phyloP scores from a whole-genome alignment of 345 rosid species.

The Corymbia maculata region DNA sequence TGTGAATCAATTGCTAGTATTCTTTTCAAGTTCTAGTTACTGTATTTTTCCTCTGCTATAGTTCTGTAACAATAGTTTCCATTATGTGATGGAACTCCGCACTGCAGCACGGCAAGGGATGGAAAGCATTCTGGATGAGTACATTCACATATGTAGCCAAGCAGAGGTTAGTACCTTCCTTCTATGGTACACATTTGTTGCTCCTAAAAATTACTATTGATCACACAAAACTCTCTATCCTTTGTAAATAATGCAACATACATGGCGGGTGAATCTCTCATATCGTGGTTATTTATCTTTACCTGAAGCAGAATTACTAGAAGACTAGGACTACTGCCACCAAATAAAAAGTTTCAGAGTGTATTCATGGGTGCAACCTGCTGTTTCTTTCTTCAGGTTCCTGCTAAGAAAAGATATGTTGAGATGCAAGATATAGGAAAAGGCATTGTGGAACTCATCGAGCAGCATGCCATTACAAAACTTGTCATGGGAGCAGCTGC shows the following conservation, averaged over 20 bases:
- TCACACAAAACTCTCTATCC: neutral
- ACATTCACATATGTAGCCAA: slow-evolving; percentile 11
- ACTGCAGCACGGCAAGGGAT: neutral
- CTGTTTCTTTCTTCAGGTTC: slow-evolving; percentile 22
- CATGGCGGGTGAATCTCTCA: neutral
- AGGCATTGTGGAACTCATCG: slow-evolving; percentile 64
- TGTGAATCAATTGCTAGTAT: neutral
- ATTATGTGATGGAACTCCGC: neutral
- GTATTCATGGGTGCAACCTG: neutral
- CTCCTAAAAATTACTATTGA: neutral
- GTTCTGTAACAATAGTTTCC: neutral
- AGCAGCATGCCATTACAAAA: slow-evolving; percentile 35
- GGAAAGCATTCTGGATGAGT: slow-evolving; percentile 17
- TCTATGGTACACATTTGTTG: neutral
- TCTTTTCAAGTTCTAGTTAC: neutral
- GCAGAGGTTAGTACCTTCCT: slow-evolving; percentile 6
- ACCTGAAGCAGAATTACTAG: neutral
- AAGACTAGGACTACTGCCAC: neutral
- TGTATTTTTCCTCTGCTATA: neutral
- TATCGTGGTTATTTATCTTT: neutral
- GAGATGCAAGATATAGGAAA: slow-evolving; percentile 43
- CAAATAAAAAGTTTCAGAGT: neutral
- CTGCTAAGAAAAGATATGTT: slow-evolving; percentile 21
- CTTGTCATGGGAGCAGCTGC: slow-evolving; percentile 85
- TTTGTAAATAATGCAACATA: neutral